These are phyloP conservation scores for Panicum virgatum DNA, from an alignment of 202 grass and related monocot species.

Conservation along the genomic window DNA sequence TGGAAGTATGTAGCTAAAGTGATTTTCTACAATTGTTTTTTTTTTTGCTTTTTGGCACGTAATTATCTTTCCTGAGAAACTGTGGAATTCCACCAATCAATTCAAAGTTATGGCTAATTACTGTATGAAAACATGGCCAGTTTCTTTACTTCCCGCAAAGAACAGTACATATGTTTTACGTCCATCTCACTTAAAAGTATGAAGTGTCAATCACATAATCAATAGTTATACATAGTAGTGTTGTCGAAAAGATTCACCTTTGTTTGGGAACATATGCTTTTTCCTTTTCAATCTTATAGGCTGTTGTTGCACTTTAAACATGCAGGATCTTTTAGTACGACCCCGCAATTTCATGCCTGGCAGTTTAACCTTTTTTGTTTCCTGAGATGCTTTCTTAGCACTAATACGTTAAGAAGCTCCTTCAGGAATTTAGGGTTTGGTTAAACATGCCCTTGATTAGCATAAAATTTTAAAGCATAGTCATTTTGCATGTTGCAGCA, in stretches of 20 bases:
- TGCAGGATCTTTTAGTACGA: neutral
- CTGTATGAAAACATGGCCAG: neutral
- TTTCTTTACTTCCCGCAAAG: neutral
- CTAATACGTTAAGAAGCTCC: neutral
- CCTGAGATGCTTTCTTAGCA: too few relatives aligned
- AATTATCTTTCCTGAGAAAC: neutral
- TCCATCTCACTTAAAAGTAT: constrained; percentile 21
- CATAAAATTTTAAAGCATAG: neutral
- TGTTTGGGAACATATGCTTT: neutral
- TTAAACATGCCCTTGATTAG: neutral
- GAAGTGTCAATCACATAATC: neutral
- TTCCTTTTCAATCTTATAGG: neutral
- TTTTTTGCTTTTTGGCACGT: neutral
- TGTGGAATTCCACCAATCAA: neutral
- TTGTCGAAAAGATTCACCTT: neutral
- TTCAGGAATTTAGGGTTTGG: neutral
- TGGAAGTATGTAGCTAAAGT: neutral
- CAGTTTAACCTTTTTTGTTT: neutral
- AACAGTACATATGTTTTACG: neutral
- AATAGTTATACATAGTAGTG: neutral
- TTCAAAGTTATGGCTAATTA: neutral
- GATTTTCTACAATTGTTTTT: too few relatives aligned
- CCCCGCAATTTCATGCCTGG: neutral
- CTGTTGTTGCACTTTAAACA: neutral
- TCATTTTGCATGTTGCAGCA: neutral